These are phyloP conservation scores for Dactylis glomerata DNA, from an alignment of 176 grass and related monocot species.

Conservation along the genomic window DNA sequence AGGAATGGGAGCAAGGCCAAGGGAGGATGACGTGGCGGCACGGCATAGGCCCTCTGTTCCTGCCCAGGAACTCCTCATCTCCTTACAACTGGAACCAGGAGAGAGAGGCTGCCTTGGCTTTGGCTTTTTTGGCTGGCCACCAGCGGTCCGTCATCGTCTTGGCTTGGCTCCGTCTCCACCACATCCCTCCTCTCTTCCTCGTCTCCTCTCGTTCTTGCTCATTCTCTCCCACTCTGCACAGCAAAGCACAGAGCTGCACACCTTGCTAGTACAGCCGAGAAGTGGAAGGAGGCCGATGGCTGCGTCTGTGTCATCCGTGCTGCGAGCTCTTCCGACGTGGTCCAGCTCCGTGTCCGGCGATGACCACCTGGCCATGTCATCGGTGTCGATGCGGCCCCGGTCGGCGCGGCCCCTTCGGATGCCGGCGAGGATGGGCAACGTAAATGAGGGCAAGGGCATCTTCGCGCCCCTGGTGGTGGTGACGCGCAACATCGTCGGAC, in stretches of 20 bases:
- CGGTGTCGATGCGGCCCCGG: constrained; percentile 15
- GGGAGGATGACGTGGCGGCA: constrained; percentile 5
- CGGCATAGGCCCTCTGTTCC: neutral
- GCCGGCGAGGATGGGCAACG: constrained; percentile 78
- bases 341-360: constrained; percentile 56
- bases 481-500: constrained; percentile 71
- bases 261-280: neutral
- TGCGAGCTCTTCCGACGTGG: constrained; percentile 52
- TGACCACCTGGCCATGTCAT: constrained; percentile 23
- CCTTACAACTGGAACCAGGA: neutral
- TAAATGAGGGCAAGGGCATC: constrained; percentile 91
- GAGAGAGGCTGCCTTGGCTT: neutral
- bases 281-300: neutral
- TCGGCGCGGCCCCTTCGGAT: constrained; percentile 33
- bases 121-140: constrained; percentile 15
- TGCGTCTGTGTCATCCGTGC: constrained; percentile 12
- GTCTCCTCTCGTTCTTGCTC: neutral
- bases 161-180: constrained; percentile 38
- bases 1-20: neutral
- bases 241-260: neutral
- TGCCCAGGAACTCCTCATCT: constrained; percentile 48
- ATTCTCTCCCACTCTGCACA: neutral
- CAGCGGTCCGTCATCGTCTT: constrained; percentile 8
- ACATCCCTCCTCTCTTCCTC: neutral
- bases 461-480: constrained; percentile 78